Evolutionary conservation across 768 basidiomycete species (phyloP).

Genomic region (Mycena indigotica): DNA sequence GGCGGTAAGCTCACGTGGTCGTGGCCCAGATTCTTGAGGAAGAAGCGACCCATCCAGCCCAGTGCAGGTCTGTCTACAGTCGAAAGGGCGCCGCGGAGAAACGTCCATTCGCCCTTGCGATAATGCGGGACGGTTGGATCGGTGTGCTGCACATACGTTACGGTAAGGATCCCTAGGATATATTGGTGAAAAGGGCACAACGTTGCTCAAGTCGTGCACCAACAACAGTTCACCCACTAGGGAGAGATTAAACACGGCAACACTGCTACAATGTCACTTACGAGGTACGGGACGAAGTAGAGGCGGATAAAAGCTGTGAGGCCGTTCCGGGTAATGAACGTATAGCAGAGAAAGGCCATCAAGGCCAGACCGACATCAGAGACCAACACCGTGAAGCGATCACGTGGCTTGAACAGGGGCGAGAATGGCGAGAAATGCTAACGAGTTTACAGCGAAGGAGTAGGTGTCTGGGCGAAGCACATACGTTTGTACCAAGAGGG

Average conservation of each 20-base stretch:
- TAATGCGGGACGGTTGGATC: conserved; percentile 48
- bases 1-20: conserved; percentile 67
- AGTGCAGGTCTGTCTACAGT: conserved; percentile 51
- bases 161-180: conserved; percentile 32
- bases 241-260: too few species aligned
- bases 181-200: conserved; percentile 8
- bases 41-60: conserved; percentile 53
- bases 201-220: conserved; percentile 43
- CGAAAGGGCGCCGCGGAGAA: conserved; percentile 48
- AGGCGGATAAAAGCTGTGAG: conserved; percentile 45
- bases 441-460: neutral
- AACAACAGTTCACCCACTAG: too few species aligned
- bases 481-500: conserved; percentile 67
- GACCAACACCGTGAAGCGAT: conserved; percentile 53
- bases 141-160: conserved; percentile 69
- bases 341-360: conserved; percentile 37
- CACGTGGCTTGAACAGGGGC: conserved; percentile 54
- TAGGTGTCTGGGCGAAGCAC: conserved; percentile 47
- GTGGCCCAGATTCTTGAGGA: conserved; percentile 58
- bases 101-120: conserved; percentile 47
- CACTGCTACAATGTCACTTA: too few species aligned
- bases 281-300: conserved; percentile 58
- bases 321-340: conserved; percentile 40
- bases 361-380: conserved; percentile 62
- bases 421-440: conserved; percentile 48